Evolutionary conservation across 345 rosid genomes (phyloP).

Genomic region (Populus nigra): DNA sequence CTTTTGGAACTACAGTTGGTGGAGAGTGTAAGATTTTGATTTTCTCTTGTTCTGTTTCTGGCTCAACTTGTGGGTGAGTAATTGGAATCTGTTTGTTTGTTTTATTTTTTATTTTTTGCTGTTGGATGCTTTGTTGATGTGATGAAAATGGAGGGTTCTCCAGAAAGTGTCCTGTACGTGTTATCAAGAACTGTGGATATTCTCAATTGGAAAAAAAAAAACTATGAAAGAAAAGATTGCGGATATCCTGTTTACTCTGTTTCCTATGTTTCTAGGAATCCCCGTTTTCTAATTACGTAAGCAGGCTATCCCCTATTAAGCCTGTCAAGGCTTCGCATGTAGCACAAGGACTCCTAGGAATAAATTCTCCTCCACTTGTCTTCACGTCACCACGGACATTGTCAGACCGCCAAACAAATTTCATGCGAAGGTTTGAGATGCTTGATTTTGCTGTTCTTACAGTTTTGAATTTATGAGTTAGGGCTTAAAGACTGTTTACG

Average conservation of each 20-base stretch:
- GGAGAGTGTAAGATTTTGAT: background rate
- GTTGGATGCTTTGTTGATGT: background rate
- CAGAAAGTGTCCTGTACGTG: background rate
- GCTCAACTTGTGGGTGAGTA: background rate
- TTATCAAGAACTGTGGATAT: background rate
- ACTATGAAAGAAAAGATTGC: background rate
- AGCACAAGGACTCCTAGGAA: constrained; percentile 31
- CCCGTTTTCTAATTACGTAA: constrained; percentile 35
- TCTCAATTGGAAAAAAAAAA: background rate
- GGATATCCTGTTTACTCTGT: constrained; percentile 9
- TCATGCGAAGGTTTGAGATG: constrained; percentile 36
- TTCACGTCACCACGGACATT: constrained; percentile 42
- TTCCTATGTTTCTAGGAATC: constrained; percentile 41
- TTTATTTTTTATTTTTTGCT: background rate
- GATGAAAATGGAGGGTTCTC: background rate
- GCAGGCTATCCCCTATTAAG: constrained; percentile 44
- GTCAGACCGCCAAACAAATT: constrained; percentile 23
- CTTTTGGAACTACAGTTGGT: background rate
- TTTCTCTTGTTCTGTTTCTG: background rate
- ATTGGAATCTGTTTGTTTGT: background rate
- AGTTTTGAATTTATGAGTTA: background rate
- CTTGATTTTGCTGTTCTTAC: constrained; percentile 6
- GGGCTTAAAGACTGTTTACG: constrained; percentile 9
- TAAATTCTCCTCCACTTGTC: constrained; percentile 50
- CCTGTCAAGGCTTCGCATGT: constrained; percentile 24